A percentile compares a stretch with the other conserved stretches of the same genome.
Conservation (phyloP, 495 filamentous ascomycete species). For the Penicillium egyptiacum region DNA sequence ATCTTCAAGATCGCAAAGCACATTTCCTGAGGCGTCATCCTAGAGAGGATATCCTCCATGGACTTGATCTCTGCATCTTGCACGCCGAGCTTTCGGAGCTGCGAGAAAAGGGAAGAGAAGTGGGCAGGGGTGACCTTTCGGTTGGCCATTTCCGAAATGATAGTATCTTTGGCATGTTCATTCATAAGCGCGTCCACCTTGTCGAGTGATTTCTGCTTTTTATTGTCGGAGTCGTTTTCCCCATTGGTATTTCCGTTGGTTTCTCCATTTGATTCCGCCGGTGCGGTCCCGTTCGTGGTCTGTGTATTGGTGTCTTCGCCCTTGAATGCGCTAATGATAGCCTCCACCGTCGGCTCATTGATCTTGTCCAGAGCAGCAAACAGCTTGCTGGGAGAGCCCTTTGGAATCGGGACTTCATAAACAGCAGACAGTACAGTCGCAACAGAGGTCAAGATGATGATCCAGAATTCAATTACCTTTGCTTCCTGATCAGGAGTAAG, state of each 20-base stretch:
- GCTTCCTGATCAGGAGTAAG: constrained; percentile 20
- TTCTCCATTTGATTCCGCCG: background rate
- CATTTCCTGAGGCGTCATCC: constrained; percentile 29
- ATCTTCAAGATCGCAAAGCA: constrained; percentile 29
- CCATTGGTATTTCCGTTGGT: background rate
- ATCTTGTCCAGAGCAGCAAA: constrained; percentile 21
- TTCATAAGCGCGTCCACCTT: constrained; percentile 22
- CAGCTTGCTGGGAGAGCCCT: constrained; percentile 18
- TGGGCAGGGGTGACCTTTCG: constrained; percentile 21
- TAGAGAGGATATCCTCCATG: constrained; percentile 22
- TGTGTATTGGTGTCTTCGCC: background rate
- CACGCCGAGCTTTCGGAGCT: constrained; percentile 25
- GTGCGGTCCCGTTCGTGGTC: background rate
- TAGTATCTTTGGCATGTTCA: constrained; percentile 16
- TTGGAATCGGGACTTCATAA: constrained; percentile 19
- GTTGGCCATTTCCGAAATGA: constrained; percentile 18
- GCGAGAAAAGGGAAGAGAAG: constrained; percentile 14
- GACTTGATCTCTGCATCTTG: constrained; percentile 24
- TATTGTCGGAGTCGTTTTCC: background rate
- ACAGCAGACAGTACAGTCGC: constrained; percentile 19
- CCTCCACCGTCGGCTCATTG: constrained; percentile 24
- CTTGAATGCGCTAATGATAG: constrained; percentile 22
- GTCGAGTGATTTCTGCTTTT: constrained; percentile 21
- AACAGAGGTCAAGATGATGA: constrained; percentile 19
- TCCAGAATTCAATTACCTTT: constrained; percentile 25